phyloP scores from a whole-genome alignment of 139 green algal species.

The Trebouxia sp. region DNA sequence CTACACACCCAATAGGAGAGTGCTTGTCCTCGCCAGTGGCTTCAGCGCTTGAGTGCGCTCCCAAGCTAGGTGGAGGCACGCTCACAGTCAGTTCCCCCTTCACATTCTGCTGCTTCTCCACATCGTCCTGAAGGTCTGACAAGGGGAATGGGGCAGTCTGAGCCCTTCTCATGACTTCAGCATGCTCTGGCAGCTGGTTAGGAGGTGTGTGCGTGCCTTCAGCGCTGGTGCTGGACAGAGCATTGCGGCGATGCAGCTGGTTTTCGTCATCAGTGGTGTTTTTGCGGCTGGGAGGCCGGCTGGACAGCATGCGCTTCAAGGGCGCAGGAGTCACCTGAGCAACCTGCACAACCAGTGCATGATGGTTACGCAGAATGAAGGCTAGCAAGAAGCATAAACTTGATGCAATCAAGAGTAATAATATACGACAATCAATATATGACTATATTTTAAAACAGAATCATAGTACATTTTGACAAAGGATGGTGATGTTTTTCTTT shows the following conservation, averaged over 20 bases:
- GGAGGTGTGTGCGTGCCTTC: not conserved
- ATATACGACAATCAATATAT: too few relatives aligned
- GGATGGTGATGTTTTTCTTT: too few relatives aligned
- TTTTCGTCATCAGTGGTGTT: not conserved
- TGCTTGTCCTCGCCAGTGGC: not conserved
- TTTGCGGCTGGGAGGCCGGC: not conserved
- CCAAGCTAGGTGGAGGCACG: not conserved
- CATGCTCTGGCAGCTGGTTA: not conserved
- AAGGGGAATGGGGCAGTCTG: constrained; percentile 1
- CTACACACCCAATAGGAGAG: constrained; percentile 4
- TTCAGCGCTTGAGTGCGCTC: not conserved
- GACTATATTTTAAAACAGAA: not conserved
- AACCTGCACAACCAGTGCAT: not conserved
- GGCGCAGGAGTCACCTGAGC: constrained; percentile 8
- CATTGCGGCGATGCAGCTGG: not conserved
- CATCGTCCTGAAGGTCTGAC: not conserved
- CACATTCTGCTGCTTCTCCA: not conserved
- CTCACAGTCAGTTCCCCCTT: not conserved
- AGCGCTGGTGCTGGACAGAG: constrained; percentile 11
- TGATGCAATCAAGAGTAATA: too few relatives aligned
- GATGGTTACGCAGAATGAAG: too few relatives aligned
- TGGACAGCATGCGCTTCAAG: constrained; percentile 15
- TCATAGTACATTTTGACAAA: too few relatives aligned
- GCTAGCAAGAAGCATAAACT: too few relatives aligned
- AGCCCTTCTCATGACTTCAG: not conserved